phyloP scores from a whole-genome alignment of 1,284 basidiomycete species.

The Ganoderma meredithae region DNA sequence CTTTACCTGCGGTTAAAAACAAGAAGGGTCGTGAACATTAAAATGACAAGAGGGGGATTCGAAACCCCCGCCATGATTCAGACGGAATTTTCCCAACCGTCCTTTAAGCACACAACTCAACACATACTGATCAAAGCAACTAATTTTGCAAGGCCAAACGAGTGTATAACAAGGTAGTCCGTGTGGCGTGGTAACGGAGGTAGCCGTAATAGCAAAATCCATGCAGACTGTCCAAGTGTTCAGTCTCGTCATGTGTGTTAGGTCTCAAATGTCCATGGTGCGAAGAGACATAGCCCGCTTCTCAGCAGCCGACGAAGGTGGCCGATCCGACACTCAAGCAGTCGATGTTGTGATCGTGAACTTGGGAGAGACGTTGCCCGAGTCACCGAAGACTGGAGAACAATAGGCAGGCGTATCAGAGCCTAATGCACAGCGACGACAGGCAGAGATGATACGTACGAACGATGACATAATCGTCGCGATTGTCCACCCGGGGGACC shows the following conservation, averaged over 20 bases:
- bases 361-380: conserved; percentile 43
- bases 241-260: conserved; percentile 7
- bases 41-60: conserved; percentile 47
- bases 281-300: background rate
- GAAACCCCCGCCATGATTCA: conserved; percentile 48
- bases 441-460: conserved; percentile 41
- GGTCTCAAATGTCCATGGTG: background rate
- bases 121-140: background rate
- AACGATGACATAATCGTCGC: conserved; percentile 48
- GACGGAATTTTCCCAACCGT: too few relatives aligned
- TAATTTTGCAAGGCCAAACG: conserved; percentile 7
- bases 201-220: conserved; percentile 11
- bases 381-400: conserved; percentile 45
- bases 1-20: background rate
- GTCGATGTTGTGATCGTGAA: conserved; percentile 40
- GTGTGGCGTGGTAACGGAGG: background rate
- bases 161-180: conserved; percentile 16
- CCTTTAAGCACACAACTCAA: too few relatives aligned
- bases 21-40: background rate
- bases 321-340: background rate
- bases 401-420: background rate
- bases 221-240: conserved; percentile 24
- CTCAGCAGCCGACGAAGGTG: background rate
- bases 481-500: conserved; percentile 42
- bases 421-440: conserved; percentile 17